A percentile compares a stretch with the other conserved stretches of the same genome.
Evolutionary conservation across 306 rosid species (phyloP).

Genomic region (Cucumis sativus): Cucumber_9930_V3 NC_026657.2:14905501-14906000

Average conservation of each 20-base stretch:
- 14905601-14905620: conserved; percentile 73
- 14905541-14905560: conserved; percentile 32
- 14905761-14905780: no score
- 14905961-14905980: background rate
- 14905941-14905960: background rate
- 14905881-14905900: conserved; percentile 76
- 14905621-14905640: conserved; percentile 28
- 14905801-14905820: no score
- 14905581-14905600: conserved; percentile 76
- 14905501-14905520: conserved; percentile 57
- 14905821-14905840: background rate
- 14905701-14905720: no score
- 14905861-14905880: conserved; percentile 94
- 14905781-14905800: no score
- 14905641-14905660: background rate
- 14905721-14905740: no score
- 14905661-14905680: background rate
- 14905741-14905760: no score
- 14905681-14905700: no score
- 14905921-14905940: background rate
- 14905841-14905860: conserved; percentile 33
- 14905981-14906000: background rate
- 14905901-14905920: conserved; percentile 70
- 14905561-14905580: conserved; percentile 56
- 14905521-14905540: conserved; percentile 45